Conservation (phyloP, 306 rosid genomes). For the Dalbergia cochinchinensis region DNA sequence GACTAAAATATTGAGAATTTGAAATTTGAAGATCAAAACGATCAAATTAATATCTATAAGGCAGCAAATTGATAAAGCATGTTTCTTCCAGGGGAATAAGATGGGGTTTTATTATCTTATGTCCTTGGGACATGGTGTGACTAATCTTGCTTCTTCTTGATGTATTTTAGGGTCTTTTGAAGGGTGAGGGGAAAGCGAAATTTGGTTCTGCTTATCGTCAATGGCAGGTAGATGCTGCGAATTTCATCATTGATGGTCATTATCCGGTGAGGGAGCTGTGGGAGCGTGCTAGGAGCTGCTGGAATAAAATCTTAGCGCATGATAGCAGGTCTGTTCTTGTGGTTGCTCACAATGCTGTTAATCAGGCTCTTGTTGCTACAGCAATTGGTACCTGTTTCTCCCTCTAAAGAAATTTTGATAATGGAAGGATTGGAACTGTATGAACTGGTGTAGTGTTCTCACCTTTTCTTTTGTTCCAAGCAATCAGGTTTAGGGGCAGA, state of each 20-base stretch:
- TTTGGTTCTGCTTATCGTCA: conserved; percentile 77
- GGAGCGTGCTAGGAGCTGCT: conserved; percentile 85
- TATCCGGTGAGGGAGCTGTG: conserved; percentile 96
- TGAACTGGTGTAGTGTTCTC: conserved; percentile 22
- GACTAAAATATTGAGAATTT: neutral
- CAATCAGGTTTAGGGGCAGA: conserved; percentile 76
- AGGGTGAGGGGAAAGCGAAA: conserved; percentile 83
- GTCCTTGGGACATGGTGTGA: conserved; percentile 30
- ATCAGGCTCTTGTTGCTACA: conserved; percentile 97
- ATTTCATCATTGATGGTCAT: conserved; percentile 88
- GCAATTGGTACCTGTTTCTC: conserved; percentile 75
- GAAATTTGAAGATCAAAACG: conserved; percentile 8
- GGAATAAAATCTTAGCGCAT: conserved; percentile 76
- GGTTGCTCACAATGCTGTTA: conserved; percentile 99
- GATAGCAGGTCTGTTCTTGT: conserved; percentile 90
- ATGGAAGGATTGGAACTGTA: conserved; percentile 25
- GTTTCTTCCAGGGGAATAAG: conserved; percentile 17
- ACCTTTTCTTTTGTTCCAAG: conserved; percentile 15
- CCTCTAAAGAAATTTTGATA: conserved; percentile 35
- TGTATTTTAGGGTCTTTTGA: conserved; percentile 77
- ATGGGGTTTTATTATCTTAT: neutral
- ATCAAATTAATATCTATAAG: neutral
- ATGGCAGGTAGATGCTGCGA: conserved; percentile 88
- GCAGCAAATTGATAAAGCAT: neutral
- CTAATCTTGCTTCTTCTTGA: conserved; percentile 38